Evolutionary conservation across 495 filamentous ascomycete genomes (phyloP).

Genomic region (Aeminium ludgeri): DNA sequence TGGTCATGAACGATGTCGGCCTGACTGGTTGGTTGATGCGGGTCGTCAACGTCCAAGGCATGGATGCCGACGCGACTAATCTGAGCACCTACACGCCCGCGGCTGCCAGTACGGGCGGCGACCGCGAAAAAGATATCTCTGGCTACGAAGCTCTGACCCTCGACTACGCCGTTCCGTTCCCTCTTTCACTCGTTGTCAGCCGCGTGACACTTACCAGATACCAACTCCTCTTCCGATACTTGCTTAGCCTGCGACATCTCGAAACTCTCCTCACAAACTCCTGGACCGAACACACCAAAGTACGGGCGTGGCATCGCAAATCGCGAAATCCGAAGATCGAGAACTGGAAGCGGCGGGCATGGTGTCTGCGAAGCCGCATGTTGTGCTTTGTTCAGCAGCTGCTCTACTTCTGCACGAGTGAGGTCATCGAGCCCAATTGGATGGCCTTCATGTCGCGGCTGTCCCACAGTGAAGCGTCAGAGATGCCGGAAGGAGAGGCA

Average conservation of each 20-base stretch:
- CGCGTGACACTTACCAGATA: constrained; percentile 91
- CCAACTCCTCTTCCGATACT: constrained; percentile 86
- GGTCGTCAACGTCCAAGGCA: constrained; percentile 85
- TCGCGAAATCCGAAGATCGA: constrained; percentile 59
- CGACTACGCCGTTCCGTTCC: constrained; percentile 88
- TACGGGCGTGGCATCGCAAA: constrained; percentile 57
- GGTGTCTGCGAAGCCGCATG: constrained; percentile 86
- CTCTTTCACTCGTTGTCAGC: constrained; percentile 89
- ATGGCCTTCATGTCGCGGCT: constrained; percentile 73
- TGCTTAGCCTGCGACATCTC: constrained; percentile 72
- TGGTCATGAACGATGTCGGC: constrained; percentile 87
- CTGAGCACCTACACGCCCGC: constrained; percentile 35
- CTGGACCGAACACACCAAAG: constrained; percentile 79
- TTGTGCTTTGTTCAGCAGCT: constrained; percentile 91
- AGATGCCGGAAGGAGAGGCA: constrained; percentile 20
- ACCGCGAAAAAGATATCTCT: constrained; percentile 63
- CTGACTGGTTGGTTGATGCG: constrained; percentile 87
- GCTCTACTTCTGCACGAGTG: constrained; percentile 87
- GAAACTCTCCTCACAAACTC: constrained; percentile 67
- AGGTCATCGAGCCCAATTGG: constrained; percentile 98
- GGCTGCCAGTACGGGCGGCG: constrained; percentile 21
- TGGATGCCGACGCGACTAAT: constrained; percentile 60
- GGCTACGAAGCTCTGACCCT: constrained; percentile 86
- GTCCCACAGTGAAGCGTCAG: constrained; percentile 37
- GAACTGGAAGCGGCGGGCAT: constrained; percentile 81